Evolutionary conservation across 495 filamentous ascomycete genomes (phyloP).

Genomic region (Delitschia confertaspora): DNA sequence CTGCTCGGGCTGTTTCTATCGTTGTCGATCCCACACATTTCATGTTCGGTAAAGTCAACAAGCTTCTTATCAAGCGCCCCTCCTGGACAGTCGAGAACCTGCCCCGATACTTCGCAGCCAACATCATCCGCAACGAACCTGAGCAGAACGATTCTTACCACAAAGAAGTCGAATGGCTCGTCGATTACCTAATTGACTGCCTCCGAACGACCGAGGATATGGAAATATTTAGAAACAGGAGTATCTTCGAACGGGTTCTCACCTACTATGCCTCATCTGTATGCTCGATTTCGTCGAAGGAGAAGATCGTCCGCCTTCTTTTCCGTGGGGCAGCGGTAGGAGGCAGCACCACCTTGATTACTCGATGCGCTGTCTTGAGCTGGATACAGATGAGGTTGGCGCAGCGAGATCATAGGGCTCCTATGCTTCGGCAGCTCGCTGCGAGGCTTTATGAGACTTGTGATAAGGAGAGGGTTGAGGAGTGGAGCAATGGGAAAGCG

Average conservation of each 20-base stretch:
- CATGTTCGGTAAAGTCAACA: slow-evolving; percentile 80
- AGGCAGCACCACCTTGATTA: slow-evolving; percentile 78
- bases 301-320: slow-evolving; percentile 62
- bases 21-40: slow-evolving; percentile 68
- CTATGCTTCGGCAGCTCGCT: slow-evolving; percentile 53
- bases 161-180: slow-evolving; percentile 69
- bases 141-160: slow-evolving; percentile 65
- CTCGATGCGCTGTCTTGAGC: slow-evolving; percentile 67
- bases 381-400: slow-evolving; percentile 56
- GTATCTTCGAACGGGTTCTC: slow-evolving; percentile 71
- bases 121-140: slow-evolving; percentile 60
- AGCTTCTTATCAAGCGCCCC: slow-evolving; percentile 67
- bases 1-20: slow-evolving; percentile 57
- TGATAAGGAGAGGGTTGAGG: slow-evolving; percentile 55
- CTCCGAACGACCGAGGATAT: slow-evolving; percentile 61
- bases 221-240: slow-evolving; percentile 69
- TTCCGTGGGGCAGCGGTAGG: slow-evolving; percentile 64
- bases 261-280: slow-evolving; percentile 60
- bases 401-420: slow-evolving; percentile 40
- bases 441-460: slow-evolving; percentile 58
- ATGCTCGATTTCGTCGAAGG: slow-evolving; percentile 48
- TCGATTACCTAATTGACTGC: slow-evolving; percentile 64
- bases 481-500: slow-evolving; percentile 48
- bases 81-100: slow-evolving; percentile 64
- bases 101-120: slow-evolving; percentile 63